These are phyloP conservation scores for Afroboletus lepidellus DNA, from an alignment of 1,284 basidiomycete genomes.

Conservation along the genomic window DNA sequence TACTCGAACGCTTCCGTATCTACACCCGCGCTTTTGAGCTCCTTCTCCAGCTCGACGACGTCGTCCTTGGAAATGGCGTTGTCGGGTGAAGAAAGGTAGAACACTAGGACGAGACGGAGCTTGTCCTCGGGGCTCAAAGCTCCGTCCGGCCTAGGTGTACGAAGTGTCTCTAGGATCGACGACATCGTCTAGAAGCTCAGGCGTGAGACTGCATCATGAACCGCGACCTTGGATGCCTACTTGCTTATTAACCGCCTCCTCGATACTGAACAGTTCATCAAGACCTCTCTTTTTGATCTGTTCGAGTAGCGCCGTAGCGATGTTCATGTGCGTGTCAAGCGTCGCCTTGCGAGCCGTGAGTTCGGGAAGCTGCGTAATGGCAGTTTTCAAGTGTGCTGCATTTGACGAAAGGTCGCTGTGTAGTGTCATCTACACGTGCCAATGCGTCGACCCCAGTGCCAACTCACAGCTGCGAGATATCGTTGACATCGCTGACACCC, in stretches of 20 bases:
- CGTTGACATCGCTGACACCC: conserved; percentile 93
- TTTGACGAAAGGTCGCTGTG: conserved; percentile 86
- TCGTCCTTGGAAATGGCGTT: conserved; percentile 84
- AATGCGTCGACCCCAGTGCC: not conserved
- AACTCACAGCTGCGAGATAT: conserved; percentile 87
- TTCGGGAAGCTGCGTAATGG: conserved; percentile 98
- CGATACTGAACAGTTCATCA: conserved; percentile 95
- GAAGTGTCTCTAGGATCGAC: conserved; percentile 80
- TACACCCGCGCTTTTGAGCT: conserved; percentile 78
- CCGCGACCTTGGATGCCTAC: conserved; percentile 35
- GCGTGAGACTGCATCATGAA: conserved; percentile 6
- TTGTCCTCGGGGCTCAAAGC: conserved; percentile 82
- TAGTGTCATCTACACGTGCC: conserved; percentile 11
- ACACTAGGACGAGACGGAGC: conserved; percentile 90
- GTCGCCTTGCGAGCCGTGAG: conserved; percentile 95
- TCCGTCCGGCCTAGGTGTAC: conserved; percentile 63
- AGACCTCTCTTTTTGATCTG: conserved; percentile 95
- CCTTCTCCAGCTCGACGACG: conserved; percentile 82
- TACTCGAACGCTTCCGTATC: conserved; percentile 89
- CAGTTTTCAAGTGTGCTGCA: conserved; percentile 93
- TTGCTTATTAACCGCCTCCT: conserved; percentile 88
- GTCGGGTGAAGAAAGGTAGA: conserved; percentile 87
- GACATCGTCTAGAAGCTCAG: conserved; percentile 58
- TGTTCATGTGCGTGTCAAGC: conserved; percentile 99
- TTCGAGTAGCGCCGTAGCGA: conserved; percentile 93